A percentile compares a stretch with the other conserved stretches of the same genome.
Evolutionary conservation across 495 filamentous ascomycete genomes (phyloP).

Genomic region (Echria macrotheca): DNA sequence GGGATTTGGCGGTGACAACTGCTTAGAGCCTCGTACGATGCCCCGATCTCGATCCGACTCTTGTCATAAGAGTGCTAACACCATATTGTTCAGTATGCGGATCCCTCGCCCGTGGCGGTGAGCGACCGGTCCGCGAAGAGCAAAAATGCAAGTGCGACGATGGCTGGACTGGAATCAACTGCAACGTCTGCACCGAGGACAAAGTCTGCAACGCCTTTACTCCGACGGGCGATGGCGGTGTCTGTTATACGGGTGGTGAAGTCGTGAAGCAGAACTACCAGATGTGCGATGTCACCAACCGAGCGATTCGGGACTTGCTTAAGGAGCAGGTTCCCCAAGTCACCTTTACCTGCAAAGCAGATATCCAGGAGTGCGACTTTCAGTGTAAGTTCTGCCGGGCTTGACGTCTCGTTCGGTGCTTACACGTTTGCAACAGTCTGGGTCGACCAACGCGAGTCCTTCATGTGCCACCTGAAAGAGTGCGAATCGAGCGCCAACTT

Average conservation of each 20-base stretch:
- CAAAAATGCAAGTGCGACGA: slow-evolving; percentile 80
- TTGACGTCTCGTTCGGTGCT: too few species aligned
- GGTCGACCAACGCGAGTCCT: slow-evolving; percentile 89
- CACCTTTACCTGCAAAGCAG: slow-evolving; percentile 84
- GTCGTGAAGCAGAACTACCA: slow-evolving; percentile 93
- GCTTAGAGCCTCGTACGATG: slow-evolving; percentile 63
- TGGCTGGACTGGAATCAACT: slow-evolving; percentile 98
- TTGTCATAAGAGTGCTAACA: too few species aligned
- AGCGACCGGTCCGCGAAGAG: slow-evolving; percentile 64
- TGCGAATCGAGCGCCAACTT: slow-evolving; percentile 68
- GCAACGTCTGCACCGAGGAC: slow-evolving; percentile 60
- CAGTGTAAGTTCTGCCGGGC: slow-evolving; percentile 74
- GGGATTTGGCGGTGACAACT: slow-evolving; percentile 91
- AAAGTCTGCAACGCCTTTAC: slow-evolving; percentile 91
- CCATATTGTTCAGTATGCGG: slow-evolving; percentile 73
- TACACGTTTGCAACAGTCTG: slow-evolving; percentile 64
- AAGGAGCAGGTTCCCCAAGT: slow-evolving; percentile 81
- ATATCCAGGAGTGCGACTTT: slow-evolving; percentile 74
- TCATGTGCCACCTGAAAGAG: slow-evolving; percentile 84
- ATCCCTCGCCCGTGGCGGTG: slow-evolving; percentile 70
- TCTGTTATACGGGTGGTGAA: slow-evolving; percentile 87
- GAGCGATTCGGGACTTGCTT: slow-evolving; percentile 80
- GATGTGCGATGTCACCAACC: slow-evolving; percentile 96
- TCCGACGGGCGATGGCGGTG: slow-evolving; percentile 68
- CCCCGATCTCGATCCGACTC: too few species aligned